A percentile compares a stretch with the other conserved stretches of the same genome.
Evolutionary conservation across 306 rosid species (phyloP).

Genomic region (Pyrus communis): DNA sequence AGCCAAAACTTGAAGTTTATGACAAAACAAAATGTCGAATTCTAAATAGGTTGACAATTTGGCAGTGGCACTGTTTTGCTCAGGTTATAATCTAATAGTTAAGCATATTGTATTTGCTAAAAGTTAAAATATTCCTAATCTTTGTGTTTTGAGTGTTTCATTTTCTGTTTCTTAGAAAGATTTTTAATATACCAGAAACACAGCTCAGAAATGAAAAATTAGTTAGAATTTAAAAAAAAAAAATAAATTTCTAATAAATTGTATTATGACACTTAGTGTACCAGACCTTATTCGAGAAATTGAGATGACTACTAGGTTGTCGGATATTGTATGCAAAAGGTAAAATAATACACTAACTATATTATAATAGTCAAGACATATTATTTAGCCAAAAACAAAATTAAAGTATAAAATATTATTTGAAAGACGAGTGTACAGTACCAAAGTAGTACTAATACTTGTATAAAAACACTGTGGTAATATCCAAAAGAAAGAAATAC

Average conservation of each 20-base stretch:
- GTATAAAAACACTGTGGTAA: too few species aligned
- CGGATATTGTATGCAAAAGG: background rate
- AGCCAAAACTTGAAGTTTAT: background rate
- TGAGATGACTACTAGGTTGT: background rate
- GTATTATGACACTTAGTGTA: too few species aligned
- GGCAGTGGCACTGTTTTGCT: background rate
- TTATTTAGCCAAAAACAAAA: background rate
- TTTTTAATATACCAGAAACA: too few species aligned
- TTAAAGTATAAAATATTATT: too few species aligned
- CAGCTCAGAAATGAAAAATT: too few species aligned
- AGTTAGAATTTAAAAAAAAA: too few species aligned
- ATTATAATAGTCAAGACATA: background rate
- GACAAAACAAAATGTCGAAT: background rate
- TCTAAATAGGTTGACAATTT: background rate
- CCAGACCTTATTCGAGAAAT: accelerated
- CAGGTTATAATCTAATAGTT: background rate
- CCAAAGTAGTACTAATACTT: too few species aligned
- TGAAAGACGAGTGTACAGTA: background rate
- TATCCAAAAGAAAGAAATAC: too few species aligned
- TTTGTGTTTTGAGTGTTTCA: background rate
- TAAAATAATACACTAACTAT: background rate
- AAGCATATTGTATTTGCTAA: background rate
- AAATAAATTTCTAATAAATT: too few species aligned
- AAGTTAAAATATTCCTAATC: background rate
- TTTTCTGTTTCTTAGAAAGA: background rate